These are phyloP conservation scores for Aspergillus pseudoviridinutans DNA, from an alignment of 2,329 filamentous ascomycete genomes.

Conservation along the genomic window DNA sequence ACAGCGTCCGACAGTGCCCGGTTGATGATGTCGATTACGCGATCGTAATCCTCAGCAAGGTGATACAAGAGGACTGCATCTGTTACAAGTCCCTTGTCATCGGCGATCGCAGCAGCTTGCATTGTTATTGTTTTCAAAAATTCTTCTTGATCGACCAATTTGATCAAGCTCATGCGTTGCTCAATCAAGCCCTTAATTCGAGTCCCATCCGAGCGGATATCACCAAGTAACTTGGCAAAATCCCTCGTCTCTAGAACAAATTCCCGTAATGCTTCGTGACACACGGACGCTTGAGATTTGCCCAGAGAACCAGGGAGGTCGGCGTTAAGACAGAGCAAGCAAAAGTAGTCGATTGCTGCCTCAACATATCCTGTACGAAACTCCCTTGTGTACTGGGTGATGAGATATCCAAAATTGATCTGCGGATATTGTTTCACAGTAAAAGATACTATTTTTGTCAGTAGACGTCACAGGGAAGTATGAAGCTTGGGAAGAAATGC, in stretches of 20 bases:
- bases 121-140: constrained; percentile 90
- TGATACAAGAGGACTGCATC: constrained; percentile 95
- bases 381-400: constrained; percentile 92
- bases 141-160: constrained; percentile 71
- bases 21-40: constrained; percentile 85
- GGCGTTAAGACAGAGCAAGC: constrained; percentile 84
- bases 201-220: constrained; percentile 80
- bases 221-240: constrained; percentile 88
- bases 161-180: constrained; percentile 75
- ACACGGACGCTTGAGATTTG: constrained; percentile 72
- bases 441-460: constrained; percentile 47
- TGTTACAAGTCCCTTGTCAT: constrained; percentile 88
- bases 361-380: constrained; percentile 88
- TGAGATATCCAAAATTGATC: constrained; percentile 89
- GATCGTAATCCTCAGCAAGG: constrained; percentile 90
- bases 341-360: constrained; percentile 88
- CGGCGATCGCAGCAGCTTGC: constrained; percentile 85
- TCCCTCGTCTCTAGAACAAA: constrained; percentile 95
- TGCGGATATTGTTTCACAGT: constrained; percentile 59
- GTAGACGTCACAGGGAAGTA: constrained; percentile 6
- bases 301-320: constrained; percentile 73
- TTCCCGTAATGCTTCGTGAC: constrained; percentile 88
- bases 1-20: constrained; percentile 86
- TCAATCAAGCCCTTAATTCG: constrained; percentile 86
- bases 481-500: constrained; percentile 19